A percentile compares a stretch with the other conserved stretches of the same genome.
Evolutionary conservation across 495 filamentous ascomycete species (phyloP).

Genomic region (Parachaetomium inaequale): DNA sequence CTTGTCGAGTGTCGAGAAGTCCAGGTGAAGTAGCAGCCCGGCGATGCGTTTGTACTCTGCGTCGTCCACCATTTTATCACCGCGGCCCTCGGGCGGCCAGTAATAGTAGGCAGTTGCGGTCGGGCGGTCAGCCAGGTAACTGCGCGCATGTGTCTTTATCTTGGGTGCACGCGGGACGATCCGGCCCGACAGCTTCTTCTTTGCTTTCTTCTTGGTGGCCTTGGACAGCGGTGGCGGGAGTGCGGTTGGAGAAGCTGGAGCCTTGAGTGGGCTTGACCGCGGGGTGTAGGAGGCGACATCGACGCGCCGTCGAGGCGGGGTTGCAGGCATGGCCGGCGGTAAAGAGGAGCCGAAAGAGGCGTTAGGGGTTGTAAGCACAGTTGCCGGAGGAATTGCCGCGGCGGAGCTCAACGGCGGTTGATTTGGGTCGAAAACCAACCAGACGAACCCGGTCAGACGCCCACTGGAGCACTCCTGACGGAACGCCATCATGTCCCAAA

Average conservation of each 20-base stretch:
- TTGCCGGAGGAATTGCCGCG: neutral
- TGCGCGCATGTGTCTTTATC: slow-evolving; percentile 52
- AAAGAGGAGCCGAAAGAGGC: slow-evolving; percentile 27
- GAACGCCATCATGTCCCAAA: slow-evolving; percentile 99
- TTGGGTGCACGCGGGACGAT: slow-evolving; percentile 53
- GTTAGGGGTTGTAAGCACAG: slow-evolving; percentile 18
- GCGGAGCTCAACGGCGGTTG: neutral
- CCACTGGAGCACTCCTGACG: slow-evolving; percentile 93
- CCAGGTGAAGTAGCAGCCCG: slow-evolving; percentile 75
- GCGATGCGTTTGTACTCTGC: slow-evolving; percentile 71
- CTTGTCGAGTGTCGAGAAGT: slow-evolving; percentile 72
- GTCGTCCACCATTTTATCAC: slow-evolving; percentile 65
- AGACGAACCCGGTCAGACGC: slow-evolving; percentile 86
- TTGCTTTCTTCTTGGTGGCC: slow-evolving; percentile 30
- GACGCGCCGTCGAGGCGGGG: slow-evolving; percentile 32
- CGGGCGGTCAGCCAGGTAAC: slow-evolving; percentile 36
- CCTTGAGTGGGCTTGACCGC: slow-evolving; percentile 27
- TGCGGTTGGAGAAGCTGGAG: slow-evolving; percentile 3
- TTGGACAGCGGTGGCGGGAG: slow-evolving; percentile 19
- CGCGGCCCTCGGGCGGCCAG: slow-evolving; percentile 66
- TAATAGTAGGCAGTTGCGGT: slow-evolving; percentile 58
- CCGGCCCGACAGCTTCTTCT: slow-evolving; percentile 48
- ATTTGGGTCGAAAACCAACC: slow-evolving; percentile 71
- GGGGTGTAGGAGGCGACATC: slow-evolving; percentile 21
- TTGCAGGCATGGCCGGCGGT: slow-evolving; percentile 25